Base-by-base conservation (phyloP, 23 red algal species). In the Gracilaria domingensis region DNA sequence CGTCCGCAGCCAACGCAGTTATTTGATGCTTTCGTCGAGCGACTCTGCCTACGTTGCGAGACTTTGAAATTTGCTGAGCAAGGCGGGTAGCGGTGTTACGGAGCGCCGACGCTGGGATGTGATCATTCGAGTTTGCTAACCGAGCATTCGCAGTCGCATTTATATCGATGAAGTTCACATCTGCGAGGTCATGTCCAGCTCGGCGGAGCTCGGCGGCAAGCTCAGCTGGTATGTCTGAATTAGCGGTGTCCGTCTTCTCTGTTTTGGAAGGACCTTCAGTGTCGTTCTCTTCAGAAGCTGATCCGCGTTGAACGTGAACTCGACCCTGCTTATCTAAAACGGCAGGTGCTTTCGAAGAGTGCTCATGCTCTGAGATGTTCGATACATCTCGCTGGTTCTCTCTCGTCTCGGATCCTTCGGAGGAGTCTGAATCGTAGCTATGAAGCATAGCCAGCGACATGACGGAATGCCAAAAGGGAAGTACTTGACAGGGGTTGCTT, bases 11-110 rank as follows among this genome's bases (percentile, higher is more conserved):
- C 47, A 88, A 47, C 17, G 84, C 84, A 30, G 84, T 88, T n/a
- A 88, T 88, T 47, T 88, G 84, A 88, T 88, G 84, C 55, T 78
- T 75, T 30, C 84, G 84, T 49, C 84, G 84, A 50, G 59, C 84
- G 25, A 88, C 32, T 37, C 84, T 28, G 8, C 54, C 53, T 36
- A 82, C 79, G 30, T 82, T 82, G 49, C 54, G 58, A 62, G 79
- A 59, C 20, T 82, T 82, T 4, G 71, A 75, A 59, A 88, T 88
- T 33, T 78, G 84, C 28, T 72, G 59, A n/a, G 84, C 84, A 8
- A 78, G 23, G 11, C 71, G 66, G 36, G 59, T 75, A n/a, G 71
- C 84, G 24, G 35, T 72, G 54, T 82, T 82, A 25, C 58, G 79
- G 23, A 88, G 47, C 12, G 84, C 84, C 1, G 55, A 61, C 35